Evolutionary conservation across 495 filamentous ascomycete genomes (phyloP).

Genomic region (Penicillium diatomitis): DNA sequence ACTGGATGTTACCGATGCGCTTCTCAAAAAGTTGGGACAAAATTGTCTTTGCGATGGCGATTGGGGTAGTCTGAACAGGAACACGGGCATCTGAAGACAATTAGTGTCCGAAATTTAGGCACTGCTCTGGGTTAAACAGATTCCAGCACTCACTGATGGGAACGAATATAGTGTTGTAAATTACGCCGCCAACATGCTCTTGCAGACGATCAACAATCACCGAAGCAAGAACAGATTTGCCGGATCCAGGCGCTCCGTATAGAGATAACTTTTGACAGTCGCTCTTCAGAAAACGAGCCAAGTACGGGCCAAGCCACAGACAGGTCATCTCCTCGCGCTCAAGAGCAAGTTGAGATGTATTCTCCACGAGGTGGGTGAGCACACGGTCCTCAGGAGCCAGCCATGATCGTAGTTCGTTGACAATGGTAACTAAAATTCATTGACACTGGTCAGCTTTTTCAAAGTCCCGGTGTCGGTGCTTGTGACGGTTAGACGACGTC

Average conservation of each 20-base stretch:
- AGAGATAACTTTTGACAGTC: conserved; percentile 20
- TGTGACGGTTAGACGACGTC: too few species aligned
- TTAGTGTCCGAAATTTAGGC: background rate
- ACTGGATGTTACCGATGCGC: conserved; percentile 28
- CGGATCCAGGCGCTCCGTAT: conserved; percentile 25
- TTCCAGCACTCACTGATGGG: conserved; percentile 24
- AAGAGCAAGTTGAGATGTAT: conserved; percentile 29
- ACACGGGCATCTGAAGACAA: conserved; percentile 13
- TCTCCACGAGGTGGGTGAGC: conserved; percentile 22
- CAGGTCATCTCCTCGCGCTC: conserved; percentile 34
- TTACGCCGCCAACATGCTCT: conserved; percentile 25
- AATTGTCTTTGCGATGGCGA: conserved; percentile 22
- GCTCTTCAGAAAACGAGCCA: conserved; percentile 30
- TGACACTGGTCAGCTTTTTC: background rate
- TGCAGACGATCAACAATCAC: conserved; percentile 31
- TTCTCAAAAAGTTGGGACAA: conserved; percentile 29
- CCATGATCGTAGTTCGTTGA: conserved; percentile 17
- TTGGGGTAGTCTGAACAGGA: conserved; percentile 14
- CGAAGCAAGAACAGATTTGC: conserved; percentile 30
- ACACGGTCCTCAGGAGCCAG: conserved; percentile 23
- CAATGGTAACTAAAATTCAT: conserved; percentile 8
- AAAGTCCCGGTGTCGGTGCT: too few species aligned
- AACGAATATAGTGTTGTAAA: conserved; percentile 25
- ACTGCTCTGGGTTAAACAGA: background rate
- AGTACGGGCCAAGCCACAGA: conserved; percentile 26